Conservation (phyloP, 768 basidiomycete genomes). For the Auricularia heimuer region DNA sequence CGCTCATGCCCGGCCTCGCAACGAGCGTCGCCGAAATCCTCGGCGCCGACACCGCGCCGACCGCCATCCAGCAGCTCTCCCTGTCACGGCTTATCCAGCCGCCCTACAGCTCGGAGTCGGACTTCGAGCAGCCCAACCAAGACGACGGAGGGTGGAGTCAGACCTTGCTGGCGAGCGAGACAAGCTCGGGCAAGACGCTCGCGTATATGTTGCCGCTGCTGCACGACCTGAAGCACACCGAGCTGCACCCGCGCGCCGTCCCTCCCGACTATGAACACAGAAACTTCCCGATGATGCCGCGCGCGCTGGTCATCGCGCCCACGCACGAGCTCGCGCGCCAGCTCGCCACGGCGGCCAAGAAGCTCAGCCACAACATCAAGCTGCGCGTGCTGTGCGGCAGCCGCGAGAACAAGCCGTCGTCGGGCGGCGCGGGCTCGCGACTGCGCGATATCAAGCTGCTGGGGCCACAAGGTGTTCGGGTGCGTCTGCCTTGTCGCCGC, state of each 20-base stretch:
- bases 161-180: conserved; percentile 76
- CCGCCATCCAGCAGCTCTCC: conserved; percentile 70
- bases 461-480: background rate
- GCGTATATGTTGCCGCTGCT: conserved; percentile 83
- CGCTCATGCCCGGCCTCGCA: conserved; percentile 56
- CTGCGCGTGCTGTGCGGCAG: conserved; percentile 67
- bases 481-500: too few relatives aligned
- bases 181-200: conserved; percentile 85
- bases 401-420: conserved; percentile 35
- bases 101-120: background rate
- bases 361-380: conserved; percentile 62
- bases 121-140: background rate
- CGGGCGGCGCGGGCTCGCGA: background rate
- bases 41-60: conserved; percentile 49
- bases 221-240: conserved; percentile 63
- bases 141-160: conserved; percentile 14
- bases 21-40: conserved; percentile 47
- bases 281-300: conserved; percentile 44
- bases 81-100: conserved; percentile 49
- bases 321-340: conserved; percentile 86
- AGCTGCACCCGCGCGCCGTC: conserved; percentile 23
- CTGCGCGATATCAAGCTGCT: background rate
- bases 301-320: conserved; percentile 73
- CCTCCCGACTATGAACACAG: conserved; percentile 8
- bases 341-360: conserved; percentile 63